A percentile compares a stretch with the other conserved stretches of the same genome.
phyloP scores from a whole-genome alignment of 495 filamentous ascomycete genomes.

The Aspergillus affinis region DNA sequence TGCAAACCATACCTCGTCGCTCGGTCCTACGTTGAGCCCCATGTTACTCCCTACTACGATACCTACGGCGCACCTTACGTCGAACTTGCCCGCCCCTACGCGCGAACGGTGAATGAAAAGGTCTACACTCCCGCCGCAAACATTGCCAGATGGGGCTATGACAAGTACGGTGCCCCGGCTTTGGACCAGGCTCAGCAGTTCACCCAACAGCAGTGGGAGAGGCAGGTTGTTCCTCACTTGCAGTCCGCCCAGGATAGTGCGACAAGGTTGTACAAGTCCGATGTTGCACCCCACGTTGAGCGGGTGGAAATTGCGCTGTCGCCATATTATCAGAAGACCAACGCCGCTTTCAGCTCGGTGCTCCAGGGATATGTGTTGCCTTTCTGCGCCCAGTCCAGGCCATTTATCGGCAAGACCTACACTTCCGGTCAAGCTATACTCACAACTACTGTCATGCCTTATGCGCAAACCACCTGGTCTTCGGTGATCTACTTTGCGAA shows the following conservation, averaged over 20 bases:
- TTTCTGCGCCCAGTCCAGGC: slow-evolving; percentile 66
- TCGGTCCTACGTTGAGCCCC: slow-evolving; percentile 67
- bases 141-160: slow-evolving; percentile 61
- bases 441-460: slow-evolving; percentile 69
- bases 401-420: slow-evolving; percentile 73
- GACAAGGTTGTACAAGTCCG: slow-evolving; percentile 63
- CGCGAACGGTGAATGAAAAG: slow-evolving; percentile 60
- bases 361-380: slow-evolving; percentile 75
- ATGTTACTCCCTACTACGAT: slow-evolving; percentile 84
- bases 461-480: slow-evolving; percentile 66
- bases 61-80: slow-evolving; percentile 80
- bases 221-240: slow-evolving; percentile 70
- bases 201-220: slow-evolving; percentile 72
- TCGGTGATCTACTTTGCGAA: slow-evolving; percentile 67
- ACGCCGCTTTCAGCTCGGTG: slow-evolving; percentile 57
- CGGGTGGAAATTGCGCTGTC: slow-evolving; percentile 52
- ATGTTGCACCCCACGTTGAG: slow-evolving; percentile 72
- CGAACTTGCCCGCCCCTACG: slow-evolving; percentile 72
- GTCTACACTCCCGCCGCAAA: slow-evolving; percentile 65
- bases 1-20: slow-evolving; percentile 81
- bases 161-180: slow-evolving; percentile 75
- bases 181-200: slow-evolving; percentile 64
- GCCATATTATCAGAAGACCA: slow-evolving; percentile 72
- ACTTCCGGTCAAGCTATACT: slow-evolving; percentile 63
- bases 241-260: slow-evolving; percentile 57